A percentile compares a stretch with the other conserved stretches of the same genome.
Evolutionary conservation across 108 stramenopile species (phyloP).

Genomic region (Heterococcus sp.): DNA sequence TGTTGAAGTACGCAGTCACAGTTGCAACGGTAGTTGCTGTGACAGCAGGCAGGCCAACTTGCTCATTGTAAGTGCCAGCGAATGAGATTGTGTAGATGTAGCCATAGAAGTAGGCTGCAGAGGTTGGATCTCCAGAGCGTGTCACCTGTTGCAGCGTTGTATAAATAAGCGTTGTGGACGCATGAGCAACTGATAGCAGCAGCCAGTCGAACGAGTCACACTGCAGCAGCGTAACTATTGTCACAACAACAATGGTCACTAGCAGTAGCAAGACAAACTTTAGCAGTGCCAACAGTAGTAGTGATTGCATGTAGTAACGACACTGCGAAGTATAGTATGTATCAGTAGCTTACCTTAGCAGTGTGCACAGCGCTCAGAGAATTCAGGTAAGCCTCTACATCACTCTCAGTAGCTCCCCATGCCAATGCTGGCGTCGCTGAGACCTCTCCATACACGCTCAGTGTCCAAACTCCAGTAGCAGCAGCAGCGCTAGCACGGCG

Average conservation of each 20-base stretch:
- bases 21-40: background rate
- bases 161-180: no score
- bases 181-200: background rate
- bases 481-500: no score
- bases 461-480: constrained; percentile 17
- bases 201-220: no score
- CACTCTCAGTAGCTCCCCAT: constrained; percentile 39
- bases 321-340: no score
- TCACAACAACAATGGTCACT: no score
- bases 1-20: background rate
- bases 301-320: no score
- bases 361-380: constrained; percentile 3
- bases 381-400: constrained; percentile 19
- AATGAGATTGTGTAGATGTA: constrained; percentile 48
- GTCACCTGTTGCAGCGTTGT: constrained; percentile 7
- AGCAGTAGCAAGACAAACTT: no score
- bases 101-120: constrained; percentile 46
- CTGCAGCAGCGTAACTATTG: no score
- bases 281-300: no score
- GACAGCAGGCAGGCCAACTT: background rate
- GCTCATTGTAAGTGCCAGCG: background rate
- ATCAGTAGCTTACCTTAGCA: constrained; percentile 36
- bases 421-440: constrained; percentile 2
- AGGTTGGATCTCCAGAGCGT: constrained; percentile 24
- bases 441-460: constrained; percentile 29